These are phyloP conservation scores for Madurella fahalii DNA, from an alignment of 2,329 filamentous ascomycete species.

Conservation along the genomic window DNA sequence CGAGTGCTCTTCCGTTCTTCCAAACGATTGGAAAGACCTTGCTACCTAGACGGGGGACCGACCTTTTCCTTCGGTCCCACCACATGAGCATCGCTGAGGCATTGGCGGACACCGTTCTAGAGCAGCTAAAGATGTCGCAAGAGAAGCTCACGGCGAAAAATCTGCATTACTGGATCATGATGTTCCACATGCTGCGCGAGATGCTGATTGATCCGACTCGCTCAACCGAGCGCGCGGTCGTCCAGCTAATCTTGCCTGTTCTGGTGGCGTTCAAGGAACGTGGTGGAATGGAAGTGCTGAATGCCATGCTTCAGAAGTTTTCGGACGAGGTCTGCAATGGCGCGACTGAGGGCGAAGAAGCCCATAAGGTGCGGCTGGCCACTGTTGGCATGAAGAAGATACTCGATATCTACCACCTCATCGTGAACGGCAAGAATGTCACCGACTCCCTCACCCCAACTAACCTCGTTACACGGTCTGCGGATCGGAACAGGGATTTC, in stretches of 20 bases:
- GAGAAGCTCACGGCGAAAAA: slow-evolving; percentile 54
- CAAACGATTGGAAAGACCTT: slow-evolving; percentile 80
- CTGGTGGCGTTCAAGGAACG: slow-evolving; percentile 82
- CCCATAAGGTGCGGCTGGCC: slow-evolving; percentile 46
- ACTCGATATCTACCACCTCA: slow-evolving; percentile 71
- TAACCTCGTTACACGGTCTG: slow-evolving; percentile 37
- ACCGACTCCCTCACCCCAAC: slow-evolving; percentile 66
- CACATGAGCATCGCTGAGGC: slow-evolving; percentile 58
- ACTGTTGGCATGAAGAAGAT: slow-evolving; percentile 71
- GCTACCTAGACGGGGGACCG: slow-evolving; percentile 68
- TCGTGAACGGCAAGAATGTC: slow-evolving; percentile 75
- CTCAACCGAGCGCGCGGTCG: slow-evolving; percentile 45
- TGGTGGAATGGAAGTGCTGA: slow-evolving; percentile 70
- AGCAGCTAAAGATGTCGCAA: slow-evolving; percentile 54
- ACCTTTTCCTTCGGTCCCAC: slow-evolving; percentile 52
- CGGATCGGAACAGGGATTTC: slow-evolving; percentile 40
- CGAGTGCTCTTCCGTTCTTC: slow-evolving; percentile 78
- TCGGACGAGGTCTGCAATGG: slow-evolving; percentile 49
- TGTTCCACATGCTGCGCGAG: slow-evolving; percentile 72
- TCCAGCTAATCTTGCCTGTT: slow-evolving; percentile 67
- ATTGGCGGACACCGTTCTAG: slow-evolving; percentile 66
- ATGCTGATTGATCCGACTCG: slow-evolving; percentile 66
- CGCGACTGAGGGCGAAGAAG: slow-evolving; percentile 39
- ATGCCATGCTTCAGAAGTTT: slow-evolving; percentile 67
- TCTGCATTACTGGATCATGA: slow-evolving; percentile 77